Evolutionary conservation across 495 filamentous ascomycete species (phyloP).

Genomic region (Penicillium samsonianum): DNA sequence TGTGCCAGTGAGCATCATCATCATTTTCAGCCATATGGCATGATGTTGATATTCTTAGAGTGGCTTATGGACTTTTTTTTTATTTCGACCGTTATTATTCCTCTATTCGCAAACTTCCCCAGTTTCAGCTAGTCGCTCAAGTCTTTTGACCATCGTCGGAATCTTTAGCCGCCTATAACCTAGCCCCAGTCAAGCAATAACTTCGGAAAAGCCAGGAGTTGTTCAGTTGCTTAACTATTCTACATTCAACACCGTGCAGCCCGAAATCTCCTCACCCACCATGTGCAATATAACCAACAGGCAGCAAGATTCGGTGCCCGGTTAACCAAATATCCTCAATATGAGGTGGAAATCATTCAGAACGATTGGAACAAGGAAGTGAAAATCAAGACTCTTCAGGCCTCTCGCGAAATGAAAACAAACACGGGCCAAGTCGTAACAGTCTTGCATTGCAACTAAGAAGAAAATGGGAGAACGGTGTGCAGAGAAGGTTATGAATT

Average conservation of each 20-base stretch:
- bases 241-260: neutral
- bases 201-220: slow-evolving; percentile 1
- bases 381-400: slow-evolving; percentile 9
- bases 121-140: neutral
- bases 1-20: slow-evolving; percentile 28
- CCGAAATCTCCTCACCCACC: neutral
- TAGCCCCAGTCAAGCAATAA: neutral
- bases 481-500: slow-evolving; percentile 34
- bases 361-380: slow-evolving; percentile 1
- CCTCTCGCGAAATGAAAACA: slow-evolving; percentile 9
- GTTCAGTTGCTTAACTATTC: neutral
- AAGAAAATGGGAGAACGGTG: slow-evolving; percentile 34
- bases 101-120: neutral
- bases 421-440: slow-evolving; percentile 39
- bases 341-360: neutral
- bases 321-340: neutral
- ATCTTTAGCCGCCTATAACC: neutral
- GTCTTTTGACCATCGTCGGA: neutral
- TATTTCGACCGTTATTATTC: neutral
- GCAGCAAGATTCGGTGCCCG: neutral
- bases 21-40: slow-evolving; percentile 26
- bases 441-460: slow-evolving; percentile 49
- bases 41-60: neutral
- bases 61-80: neutral
- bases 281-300: neutral